Evolutionary conservation across 257 asterid species (phyloP).

Genomic region (Solanum microdontum): DNA sequence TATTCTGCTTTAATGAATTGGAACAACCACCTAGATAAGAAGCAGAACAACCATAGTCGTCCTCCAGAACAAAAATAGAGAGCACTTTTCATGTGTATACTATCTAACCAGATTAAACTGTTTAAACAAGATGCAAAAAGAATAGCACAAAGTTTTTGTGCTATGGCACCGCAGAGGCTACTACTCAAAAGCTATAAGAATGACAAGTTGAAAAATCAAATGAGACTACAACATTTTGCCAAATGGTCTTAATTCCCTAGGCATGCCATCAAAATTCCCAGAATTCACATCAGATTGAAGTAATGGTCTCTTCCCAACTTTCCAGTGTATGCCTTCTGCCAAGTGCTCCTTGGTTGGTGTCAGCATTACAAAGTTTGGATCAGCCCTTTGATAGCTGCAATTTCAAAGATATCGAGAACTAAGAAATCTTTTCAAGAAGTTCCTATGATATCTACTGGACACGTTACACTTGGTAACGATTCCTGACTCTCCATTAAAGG

Average conservation of each 20-base stretch:
- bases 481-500: background rate
- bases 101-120: background rate
- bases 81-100: background rate
- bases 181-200: background rate
- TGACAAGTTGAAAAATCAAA: background rate
- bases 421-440: background rate
- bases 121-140: background rate
- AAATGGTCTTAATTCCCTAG: slow-evolving; percentile 72
- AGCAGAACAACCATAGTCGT: background rate
- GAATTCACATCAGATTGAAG: slow-evolving; percentile 66
- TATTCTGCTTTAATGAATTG: background rate
- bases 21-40: background rate
- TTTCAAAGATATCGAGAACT: background rate
- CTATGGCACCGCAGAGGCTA: background rate
- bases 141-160: background rate
- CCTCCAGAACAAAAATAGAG: background rate
- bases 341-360: slow-evolving; percentile 92
- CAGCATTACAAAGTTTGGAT: slow-evolving; percentile 87
- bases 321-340: slow-evolving; percentile 87
- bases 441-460: background rate
- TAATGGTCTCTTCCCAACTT: slow-evolving; percentile 58
- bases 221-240: slow-evolving; percentile 45
- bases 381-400: slow-evolving; percentile 80
- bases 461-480: background rate
- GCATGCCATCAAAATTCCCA: slow-evolving; percentile 67